Base-by-base conservation (phyloP, 1,284 basidiomycete species). In the Tilletiopsis washingtonensis region DNA sequence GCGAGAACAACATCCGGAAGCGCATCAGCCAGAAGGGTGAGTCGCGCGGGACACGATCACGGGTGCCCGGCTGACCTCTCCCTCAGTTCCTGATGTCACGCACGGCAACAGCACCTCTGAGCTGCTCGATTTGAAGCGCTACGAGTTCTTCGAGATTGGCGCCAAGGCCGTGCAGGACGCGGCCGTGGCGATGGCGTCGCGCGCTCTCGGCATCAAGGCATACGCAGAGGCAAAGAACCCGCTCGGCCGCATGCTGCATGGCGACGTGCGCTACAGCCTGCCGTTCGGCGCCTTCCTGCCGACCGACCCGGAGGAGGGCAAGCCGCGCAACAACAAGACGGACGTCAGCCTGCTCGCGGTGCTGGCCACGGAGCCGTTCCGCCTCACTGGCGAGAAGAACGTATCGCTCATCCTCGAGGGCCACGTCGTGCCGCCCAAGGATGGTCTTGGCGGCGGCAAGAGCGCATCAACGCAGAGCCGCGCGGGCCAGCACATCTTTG, bases 71-170 rank as follows among this genome's bases (percentile, higher is more conserved):
- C n/a, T 43, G 24, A 25, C 24, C 17, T 34, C 29, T 9, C 29
- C 9, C 29, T 9, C 29, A 21, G 20, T 62, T 47, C 62, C 62
- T 17, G 56, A 60, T 49, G 38, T 60, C 23, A 47, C 51, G 20
- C 54, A 60, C 21, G 47, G 51, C 37, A 64, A 58, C 20, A 50
- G 60, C 43, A 52, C 51, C 5, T 21, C 15, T 34, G 49, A 40
- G 11, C 27, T 51, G 34, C 43, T 51, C 36, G 43, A 51, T 19
- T 40, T 51, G 24, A 46, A 44, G 7, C n/a, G 49, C 11, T 69
- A 64, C 54, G 66, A 69, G 43, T 69, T 69, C 45, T 66, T 64
- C 47, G 64, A 69, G 43, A 54, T 67, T 40, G 61, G 61, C 23
- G 52, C 53, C 38, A 42, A 24, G 14, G 48, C 44, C 20, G 12